Evolutionary conservation across 2,329 filamentous ascomycete species (phyloP), one percentile per base, ranked within the genome.

Genomic region (Xylariomycetidae sp.): DNA sequence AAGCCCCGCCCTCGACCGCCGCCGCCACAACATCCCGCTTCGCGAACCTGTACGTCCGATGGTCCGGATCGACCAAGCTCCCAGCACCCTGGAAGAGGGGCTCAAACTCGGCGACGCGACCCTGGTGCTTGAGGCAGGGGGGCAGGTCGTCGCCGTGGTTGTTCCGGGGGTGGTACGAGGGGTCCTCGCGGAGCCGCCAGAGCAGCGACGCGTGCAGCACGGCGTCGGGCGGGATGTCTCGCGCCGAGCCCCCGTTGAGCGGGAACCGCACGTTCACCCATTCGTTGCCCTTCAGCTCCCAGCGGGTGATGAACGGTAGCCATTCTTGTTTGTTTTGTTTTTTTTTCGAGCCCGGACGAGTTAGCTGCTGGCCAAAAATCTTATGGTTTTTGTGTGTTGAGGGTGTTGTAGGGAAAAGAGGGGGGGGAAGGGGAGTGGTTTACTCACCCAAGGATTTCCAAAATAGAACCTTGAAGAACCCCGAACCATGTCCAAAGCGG

Each of bases 401-500:
- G n/a, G n/a, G n/a, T 29, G 16, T 16, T 29, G 11, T 16, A 6
- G 15, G 1, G 15, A 22, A 12, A 23, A 12, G n/a, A n/a, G n/a
- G n/a, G n/a, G n/a, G n/a, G n/a, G n/a, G n/a, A n/a, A 13, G 15
- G 7, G 16, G 16, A 31, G 17, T 14, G 17, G n/a, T 15, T 15
- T 9, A 29, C 63, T 56, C 47, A 67, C 63, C 64, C 57, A 66
- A 58, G 22, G 64, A 55, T 27, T 61, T 64, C 64, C 64, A 67
- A 9, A 66, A 29, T 10, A 66, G 34, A 2, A 67, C 64, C 8
- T 38, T 58, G 38, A 62, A 55, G 36, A 66, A 59, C 7, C 52
- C 53, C 1, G 58, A 57, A 7, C 64, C 63, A 14, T 45, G 44
- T 2, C 59, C 58, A 13, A 63, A 63, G 1, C 43, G 39, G 6